phyloP scores from a whole-genome alignment of 345 rosid genomes.

The Dipteronia dyeriana region DNA sequence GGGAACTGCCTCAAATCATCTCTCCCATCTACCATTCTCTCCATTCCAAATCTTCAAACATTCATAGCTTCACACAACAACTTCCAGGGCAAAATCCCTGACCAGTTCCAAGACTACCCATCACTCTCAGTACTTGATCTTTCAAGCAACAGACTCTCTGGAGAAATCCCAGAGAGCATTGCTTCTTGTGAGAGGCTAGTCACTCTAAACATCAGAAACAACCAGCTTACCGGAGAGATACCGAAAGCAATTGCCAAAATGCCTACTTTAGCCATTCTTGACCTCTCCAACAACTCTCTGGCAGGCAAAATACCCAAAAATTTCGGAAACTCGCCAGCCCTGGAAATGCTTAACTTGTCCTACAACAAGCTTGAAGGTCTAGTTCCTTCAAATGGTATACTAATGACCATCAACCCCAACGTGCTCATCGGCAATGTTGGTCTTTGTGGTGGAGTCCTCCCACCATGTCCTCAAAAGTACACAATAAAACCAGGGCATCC shows the following conservation, averaged over 20 bases:
- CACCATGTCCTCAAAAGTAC: slow-evolving; percentile 50
- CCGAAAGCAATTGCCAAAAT: slow-evolving; percentile 57
- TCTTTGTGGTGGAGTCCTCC: slow-evolving; percentile 70
- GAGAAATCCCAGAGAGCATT: slow-evolving; percentile 63
- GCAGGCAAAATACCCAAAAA: slow-evolving; percentile 60
- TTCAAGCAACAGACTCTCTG: slow-evolving; percentile 69
- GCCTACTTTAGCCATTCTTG: slow-evolving; percentile 76
- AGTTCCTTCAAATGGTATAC: slow-evolving; percentile 58
- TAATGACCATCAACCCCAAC: slow-evolving; percentile 59
- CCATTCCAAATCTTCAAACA: slow-evolving; percentile 67
- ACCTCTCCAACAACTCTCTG: slow-evolving; percentile 79
- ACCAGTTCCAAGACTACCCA: slow-evolving; percentile 76
- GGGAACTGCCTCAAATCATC: slow-evolving; percentile 60
- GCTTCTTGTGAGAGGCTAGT: slow-evolving; percentile 80
- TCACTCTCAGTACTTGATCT: slow-evolving; percentile 77
- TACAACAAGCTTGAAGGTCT: slow-evolving; percentile 76
- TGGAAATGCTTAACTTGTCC: slow-evolving; percentile 79
- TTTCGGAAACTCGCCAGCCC: slow-evolving; percentile 68
- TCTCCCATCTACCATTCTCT: slow-evolving; percentile 70
- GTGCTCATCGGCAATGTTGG: slow-evolving; percentile 74
- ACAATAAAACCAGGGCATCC: slow-evolving; percentile 25
- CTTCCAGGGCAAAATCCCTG: slow-evolving; percentile 63
- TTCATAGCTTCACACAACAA: slow-evolving; percentile 75
- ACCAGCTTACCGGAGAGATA: slow-evolving; percentile 56
- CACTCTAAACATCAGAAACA: slow-evolving; percentile 64